Evolutionary conservation across 129 eudicot species (phyloP).

Genomic region (Rutidosis leptorrhynchoides): DNA sequence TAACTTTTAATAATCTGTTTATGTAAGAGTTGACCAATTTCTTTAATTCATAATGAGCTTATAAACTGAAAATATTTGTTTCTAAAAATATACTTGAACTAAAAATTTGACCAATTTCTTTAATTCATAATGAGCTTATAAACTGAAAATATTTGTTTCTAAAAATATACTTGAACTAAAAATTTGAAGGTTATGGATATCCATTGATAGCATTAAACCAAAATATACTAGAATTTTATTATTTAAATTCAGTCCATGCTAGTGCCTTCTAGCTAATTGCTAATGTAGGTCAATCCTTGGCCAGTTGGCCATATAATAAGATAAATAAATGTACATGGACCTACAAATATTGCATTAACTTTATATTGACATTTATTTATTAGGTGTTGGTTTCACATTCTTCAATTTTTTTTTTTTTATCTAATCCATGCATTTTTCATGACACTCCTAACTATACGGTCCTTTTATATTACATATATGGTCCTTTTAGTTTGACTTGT

Average conservation of each 20-base stretch:
- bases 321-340: slow-evolving; percentile 18
- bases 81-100: background rate
- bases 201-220: background rate
- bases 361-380: slow-evolving; percentile 24
- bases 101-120: background rate
- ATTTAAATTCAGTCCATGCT: background rate
- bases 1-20: background rate
- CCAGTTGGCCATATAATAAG: background rate
- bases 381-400: slow-evolving; percentile 21
- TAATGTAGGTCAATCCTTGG: slow-evolving; percentile 7
- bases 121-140: too few species aligned
- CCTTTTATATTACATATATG: background rate
- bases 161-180: background rate
- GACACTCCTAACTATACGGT: background rate
- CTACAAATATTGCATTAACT: slow-evolving; percentile 9
- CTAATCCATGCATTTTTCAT: background rate
- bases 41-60: too few species aligned
- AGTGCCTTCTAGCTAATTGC: background rate
- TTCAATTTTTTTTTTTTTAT: slow-evolving; percentile 1
- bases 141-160: background rate
- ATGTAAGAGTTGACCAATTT: background rate
- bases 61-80: background rate
- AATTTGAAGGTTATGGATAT: background rate
- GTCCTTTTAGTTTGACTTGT: background rate
- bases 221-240: background rate